Evolutionary conservation across 2,329 filamentous ascomycete genomes (phyloP), one percentile per base, ranked within the genome.

Genomic region (Claviceps spartinae): DNA sequence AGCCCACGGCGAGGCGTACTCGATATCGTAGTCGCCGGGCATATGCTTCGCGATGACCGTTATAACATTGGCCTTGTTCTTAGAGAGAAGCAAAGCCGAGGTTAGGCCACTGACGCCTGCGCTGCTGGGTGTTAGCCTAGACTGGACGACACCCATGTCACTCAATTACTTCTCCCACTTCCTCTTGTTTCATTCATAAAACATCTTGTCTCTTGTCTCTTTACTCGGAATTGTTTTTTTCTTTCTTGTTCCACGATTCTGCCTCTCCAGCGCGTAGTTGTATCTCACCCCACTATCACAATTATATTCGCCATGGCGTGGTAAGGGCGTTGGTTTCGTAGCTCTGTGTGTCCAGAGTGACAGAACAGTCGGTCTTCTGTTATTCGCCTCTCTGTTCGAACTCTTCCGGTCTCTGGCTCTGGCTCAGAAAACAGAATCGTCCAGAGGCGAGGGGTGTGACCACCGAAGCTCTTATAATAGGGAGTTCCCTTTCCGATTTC

Each of bases 1-100:
- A 3, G 88, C 88, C 85, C 87, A 94, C 1, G 88, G 88, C 5
- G 87, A 94, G 0, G 87, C 83, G 65, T 95, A 96, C 72, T 94
- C 85, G 58, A 90, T 84, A 58, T 91, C 86, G 67, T 91, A 93
- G 70, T 96, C 90, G 38, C 90, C 90, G 0, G 90, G 90, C 85
- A 95, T 93, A 64, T 95, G 86, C 63, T 91, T 94, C 5, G 88
- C 85, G 36, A 88, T 72, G 38, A 94, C 73, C 0, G 86, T 89
- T 57, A 94, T 65, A 18, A 57, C 63, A 55, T 75, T 72, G 38
- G 60, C 63, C 49, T 68, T 65, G 58, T 67, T 66, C 57, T 67
- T 73, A 5, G 74, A 68, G 37, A 78, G 66, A 46, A 75, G 61
- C 43, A 76, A 62, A 3, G 75, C 75, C 44, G 72, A 69, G 14